phyloP scores from a whole-genome alignment of 768 basidiomycete species.

The Phlegmacium glaucopus region DNA sequence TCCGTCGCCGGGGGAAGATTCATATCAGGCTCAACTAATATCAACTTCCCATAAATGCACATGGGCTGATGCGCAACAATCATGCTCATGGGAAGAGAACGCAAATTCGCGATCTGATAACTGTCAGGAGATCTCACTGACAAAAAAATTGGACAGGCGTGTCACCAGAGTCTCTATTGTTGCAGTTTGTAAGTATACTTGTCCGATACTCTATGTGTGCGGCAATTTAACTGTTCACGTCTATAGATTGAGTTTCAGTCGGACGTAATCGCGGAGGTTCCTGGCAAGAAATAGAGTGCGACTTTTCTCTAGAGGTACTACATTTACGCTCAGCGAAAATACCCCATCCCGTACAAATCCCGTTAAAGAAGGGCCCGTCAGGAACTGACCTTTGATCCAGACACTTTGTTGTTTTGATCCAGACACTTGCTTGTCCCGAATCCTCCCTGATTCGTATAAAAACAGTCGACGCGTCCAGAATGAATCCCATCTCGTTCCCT shows the following conservation, averaged over 20 bases:
- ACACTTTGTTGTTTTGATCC: no score
- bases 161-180: background rate
- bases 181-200: conserved; percentile 5
- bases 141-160: no score
- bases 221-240: conserved; percentile 8
- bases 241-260: background rate
- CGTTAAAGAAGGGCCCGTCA: conserved; percentile 18
- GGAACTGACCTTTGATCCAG: conserved; percentile 23
- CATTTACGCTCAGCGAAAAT: no score
- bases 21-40: no score
- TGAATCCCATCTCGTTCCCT: conserved; percentile 5
- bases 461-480: conserved; percentile 10
- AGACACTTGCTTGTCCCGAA: conserved; percentile 4
- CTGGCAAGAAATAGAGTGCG: conserved; percentile 14
- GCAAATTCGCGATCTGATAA: no score
- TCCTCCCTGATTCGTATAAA: conserved; percentile 20
- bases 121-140: no score
- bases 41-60: no score
- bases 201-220: conserved; percentile 10
- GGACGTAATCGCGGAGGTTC: conserved; percentile 25
- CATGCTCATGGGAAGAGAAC: no score
- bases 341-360: conserved; percentile 14
- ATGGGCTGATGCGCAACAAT: no score
- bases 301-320: conserved; percentile 14
- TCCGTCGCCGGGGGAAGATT: no score